phyloP scores from a whole-genome alignment of 2,329 filamentous ascomycete species.

The Colletotrichum sp. region DNA sequence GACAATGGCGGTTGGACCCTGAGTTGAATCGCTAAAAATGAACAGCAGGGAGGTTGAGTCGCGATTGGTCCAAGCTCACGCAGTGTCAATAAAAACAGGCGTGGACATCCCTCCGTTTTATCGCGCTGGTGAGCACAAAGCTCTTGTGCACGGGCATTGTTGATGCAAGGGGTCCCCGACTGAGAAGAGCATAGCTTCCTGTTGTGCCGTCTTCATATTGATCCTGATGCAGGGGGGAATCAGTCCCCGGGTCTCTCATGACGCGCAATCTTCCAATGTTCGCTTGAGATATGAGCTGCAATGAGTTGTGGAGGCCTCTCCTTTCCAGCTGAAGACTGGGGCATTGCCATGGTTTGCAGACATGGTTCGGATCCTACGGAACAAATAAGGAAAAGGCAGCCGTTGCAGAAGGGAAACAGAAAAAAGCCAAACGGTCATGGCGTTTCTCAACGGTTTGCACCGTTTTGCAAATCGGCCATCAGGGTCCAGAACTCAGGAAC shows the following conservation, averaged over 20 bases:
- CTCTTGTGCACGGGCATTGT: background rate
- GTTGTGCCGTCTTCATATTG: background rate
- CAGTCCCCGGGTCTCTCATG: conserved; percentile 19
- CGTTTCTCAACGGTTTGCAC: background rate
- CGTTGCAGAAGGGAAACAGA: background rate
- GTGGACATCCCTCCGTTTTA: background rate
- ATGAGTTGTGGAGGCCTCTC: background rate
- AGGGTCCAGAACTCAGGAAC: background rate
- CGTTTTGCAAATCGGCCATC: background rate
- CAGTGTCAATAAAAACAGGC: background rate
- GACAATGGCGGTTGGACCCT: background rate
- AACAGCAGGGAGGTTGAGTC: background rate
- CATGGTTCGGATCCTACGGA: background rate
- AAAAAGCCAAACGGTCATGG: background rate
- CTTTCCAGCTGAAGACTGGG: background rate
- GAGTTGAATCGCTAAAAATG: background rate
- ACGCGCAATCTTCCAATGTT: background rate
- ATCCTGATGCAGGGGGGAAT: background rate
- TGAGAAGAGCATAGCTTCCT: background rate
- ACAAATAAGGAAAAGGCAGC: background rate
- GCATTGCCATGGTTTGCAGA: background rate
- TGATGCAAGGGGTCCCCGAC: background rate
- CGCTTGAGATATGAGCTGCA: conserved; percentile 2
- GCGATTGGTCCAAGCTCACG: background rate
- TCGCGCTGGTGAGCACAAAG: background rate